These are phyloP conservation scores for Talaromyces pinophilus DNA, from an alignment of 2,329 filamentous ascomycete genomes.

Conservation along the genomic window DNA sequence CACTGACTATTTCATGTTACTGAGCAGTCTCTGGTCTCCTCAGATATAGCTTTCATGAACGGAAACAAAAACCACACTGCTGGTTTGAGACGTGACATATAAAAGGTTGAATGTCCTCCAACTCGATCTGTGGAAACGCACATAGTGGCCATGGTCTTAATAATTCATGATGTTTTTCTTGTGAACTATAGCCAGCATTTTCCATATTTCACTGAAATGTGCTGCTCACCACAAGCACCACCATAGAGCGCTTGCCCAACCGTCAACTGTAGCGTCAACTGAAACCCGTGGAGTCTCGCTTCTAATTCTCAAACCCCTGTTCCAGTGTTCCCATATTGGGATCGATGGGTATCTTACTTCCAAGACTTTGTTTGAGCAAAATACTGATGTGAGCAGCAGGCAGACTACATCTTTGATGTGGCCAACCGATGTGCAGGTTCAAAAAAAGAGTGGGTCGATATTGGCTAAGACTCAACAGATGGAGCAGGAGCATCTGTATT, in stretches of 20 bases:
- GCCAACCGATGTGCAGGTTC: too few relatives aligned
- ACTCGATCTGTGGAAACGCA: background rate
- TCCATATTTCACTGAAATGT: background rate
- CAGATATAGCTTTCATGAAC: too few relatives aligned
- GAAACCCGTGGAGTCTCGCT: background rate
- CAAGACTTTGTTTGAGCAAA: background rate
- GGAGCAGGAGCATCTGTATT: too few relatives aligned
- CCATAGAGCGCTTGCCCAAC: background rate
- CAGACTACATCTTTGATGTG: too few relatives aligned
- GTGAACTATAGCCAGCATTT: background rate
- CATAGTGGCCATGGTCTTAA: background rate
- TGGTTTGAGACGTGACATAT: too few relatives aligned
- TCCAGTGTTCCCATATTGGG: slow-evolving; percentile 5
- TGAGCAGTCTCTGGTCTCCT: too few relatives aligned
- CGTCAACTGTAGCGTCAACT: background rate
- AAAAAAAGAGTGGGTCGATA: too few relatives aligned
- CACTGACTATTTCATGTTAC: too few relatives aligned
- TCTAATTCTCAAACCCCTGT: background rate
- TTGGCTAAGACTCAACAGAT: too few relatives aligned
- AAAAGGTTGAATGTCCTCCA: background rate
- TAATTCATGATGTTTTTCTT: background rate
- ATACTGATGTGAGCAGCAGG: too few relatives aligned
- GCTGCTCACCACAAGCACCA: background rate
- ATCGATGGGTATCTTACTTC: slow-evolving; percentile 3
- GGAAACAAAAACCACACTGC: too few relatives aligned